Evolutionary conservation across 768 basidiomycete species (phyloP).

Genomic region (Pisolithus orientalis): DNA sequence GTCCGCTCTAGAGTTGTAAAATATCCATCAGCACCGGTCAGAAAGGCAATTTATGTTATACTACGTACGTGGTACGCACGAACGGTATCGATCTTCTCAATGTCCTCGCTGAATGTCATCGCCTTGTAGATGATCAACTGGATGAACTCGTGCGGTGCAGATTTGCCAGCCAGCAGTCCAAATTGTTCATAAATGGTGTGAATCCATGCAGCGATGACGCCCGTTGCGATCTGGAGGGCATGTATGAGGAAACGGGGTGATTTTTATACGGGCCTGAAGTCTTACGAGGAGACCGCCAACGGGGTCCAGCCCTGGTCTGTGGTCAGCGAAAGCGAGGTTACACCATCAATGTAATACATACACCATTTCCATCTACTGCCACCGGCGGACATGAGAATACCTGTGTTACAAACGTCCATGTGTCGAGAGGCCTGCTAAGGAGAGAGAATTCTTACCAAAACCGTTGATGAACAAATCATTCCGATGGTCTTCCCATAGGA

Average conservation of each 20-base stretch:
- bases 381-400: slow-evolving; percentile 77
- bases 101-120: slow-evolving; percentile 81
- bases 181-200: slow-evolving; percentile 78
- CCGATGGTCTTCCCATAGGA: slow-evolving; percentile 96
- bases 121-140: slow-evolving; percentile 89
- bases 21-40: neutral
- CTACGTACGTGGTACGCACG: slow-evolving; percentile 80
- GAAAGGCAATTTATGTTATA: neutral
- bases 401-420: slow-evolving; percentile 29
- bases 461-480: slow-evolving; percentile 87
- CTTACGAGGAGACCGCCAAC: slow-evolving; percentile 70
- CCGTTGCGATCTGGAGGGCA: slow-evolving; percentile 58
- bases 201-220: slow-evolving; percentile 73
- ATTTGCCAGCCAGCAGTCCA: slow-evolving; percentile 82
- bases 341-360: slow-evolving; percentile 33
- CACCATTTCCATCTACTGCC: slow-evolving; percentile 81
- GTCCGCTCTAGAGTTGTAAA: slow-evolving; percentile 52
- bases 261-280: slow-evolving; percentile 1
- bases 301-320: slow-evolving; percentile 61
- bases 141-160: slow-evolving; percentile 85
- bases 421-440: neutral
- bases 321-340: slow-evolving; percentile 3
- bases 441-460: slow-evolving; percentile 43
- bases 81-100: slow-evolving; percentile 85
- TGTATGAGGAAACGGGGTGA: slow-evolving; percentile 1